Conservation (phyloP, 2,329 filamentous ascomycete genomes). For the Juglanconis juglandina region DNA sequence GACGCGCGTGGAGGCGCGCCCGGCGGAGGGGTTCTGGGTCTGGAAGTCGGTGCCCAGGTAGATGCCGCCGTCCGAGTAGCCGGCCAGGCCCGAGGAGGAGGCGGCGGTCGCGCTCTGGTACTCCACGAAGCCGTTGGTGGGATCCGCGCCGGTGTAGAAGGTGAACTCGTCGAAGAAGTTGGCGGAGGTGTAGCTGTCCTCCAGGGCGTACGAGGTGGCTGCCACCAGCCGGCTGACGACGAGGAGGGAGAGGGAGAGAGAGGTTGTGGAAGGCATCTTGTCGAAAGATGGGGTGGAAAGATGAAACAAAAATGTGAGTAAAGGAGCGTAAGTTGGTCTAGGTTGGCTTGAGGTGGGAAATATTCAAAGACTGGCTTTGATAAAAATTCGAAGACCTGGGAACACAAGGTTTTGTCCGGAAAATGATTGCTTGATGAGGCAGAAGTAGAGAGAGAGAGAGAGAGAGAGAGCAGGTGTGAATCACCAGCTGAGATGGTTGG, state of each 20-base stretch:
- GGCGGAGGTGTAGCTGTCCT: constrained; percentile 44
- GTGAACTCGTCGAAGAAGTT: constrained; percentile 57
- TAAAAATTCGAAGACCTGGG: not conserved
- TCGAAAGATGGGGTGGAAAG: constrained; percentile 1
- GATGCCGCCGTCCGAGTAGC: constrained; percentile 51
- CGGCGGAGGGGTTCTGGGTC: constrained; percentile 51
- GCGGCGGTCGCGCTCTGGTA: constrained; percentile 63
- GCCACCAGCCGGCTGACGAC: constrained; percentile 20
- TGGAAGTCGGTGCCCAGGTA: constrained; percentile 68
- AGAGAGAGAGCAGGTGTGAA: not conserved
- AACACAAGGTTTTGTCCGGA: not conserved
- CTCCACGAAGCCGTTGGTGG: constrained; percentile 71
- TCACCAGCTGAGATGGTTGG: not conserved
- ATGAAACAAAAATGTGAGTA: not conserved
- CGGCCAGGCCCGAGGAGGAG: constrained; percentile 54
- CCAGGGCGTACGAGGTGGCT: constrained; percentile 41
- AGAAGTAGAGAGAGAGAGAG: not conserved
- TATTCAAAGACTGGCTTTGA: constrained; percentile 2
- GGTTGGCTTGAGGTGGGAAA: not conserved
- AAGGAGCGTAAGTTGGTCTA: not conserved
- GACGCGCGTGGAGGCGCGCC: constrained; percentile 69
- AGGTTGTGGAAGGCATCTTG: constrained; percentile 21
- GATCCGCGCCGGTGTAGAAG: constrained; percentile 59
- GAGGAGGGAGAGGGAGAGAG: constrained; percentile 19
- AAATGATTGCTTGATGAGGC: not conserved